Percentiles rank a stretch among this genome's conserved stretches.
Conservation (phyloP, 2,329 filamentous ascomycete genomes). For the Colletotrichum phormii region DNA sequence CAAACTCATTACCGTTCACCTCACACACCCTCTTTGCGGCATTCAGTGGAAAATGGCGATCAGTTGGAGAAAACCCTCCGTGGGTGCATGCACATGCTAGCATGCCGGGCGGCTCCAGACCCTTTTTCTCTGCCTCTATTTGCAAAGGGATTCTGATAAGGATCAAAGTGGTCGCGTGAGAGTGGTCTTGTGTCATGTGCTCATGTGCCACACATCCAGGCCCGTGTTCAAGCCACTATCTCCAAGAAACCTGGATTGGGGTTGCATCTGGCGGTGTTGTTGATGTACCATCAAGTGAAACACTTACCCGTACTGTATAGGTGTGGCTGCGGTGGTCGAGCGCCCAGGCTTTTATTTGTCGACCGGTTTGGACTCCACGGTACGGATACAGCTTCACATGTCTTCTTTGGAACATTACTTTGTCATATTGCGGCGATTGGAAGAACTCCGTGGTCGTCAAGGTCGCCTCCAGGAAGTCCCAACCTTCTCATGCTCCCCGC, state of each 20-base stretch:
- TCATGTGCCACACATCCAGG: constrained; percentile 28
- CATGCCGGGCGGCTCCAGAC: not conserved
- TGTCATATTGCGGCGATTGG: not conserved
- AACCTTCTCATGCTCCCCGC: not conserved
- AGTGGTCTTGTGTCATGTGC: constrained; percentile 28
- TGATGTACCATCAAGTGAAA: not conserved
- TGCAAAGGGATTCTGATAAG: not conserved
- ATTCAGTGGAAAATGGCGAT: not conserved
- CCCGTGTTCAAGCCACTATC: constrained; percentile 21
- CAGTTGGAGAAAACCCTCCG: constrained; percentile 24
- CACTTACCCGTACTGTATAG: not conserved
- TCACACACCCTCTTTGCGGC: not conserved
- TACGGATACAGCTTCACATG: constrained; percentile 8
- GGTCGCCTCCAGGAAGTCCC: not conserved
- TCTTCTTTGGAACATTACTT: not conserved
- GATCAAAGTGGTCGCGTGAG: constrained; percentile 18
- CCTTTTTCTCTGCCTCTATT: not conserved
- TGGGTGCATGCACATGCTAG: not conserved
- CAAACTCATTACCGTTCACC: not conserved
- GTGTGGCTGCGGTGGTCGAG: constrained; percentile 1
- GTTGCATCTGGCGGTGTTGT: constrained; percentile 15
- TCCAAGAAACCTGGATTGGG: not conserved
- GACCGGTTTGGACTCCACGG: not conserved
- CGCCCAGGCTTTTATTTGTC: not conserved
- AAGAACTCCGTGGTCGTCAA: not conserved